Percentiles rank a stretch among this genome's conserved stretches.
phyloP scores from a whole-genome alignment of 2,329 filamentous ascomycete species.

The Exophiala viscosa region DNA sequence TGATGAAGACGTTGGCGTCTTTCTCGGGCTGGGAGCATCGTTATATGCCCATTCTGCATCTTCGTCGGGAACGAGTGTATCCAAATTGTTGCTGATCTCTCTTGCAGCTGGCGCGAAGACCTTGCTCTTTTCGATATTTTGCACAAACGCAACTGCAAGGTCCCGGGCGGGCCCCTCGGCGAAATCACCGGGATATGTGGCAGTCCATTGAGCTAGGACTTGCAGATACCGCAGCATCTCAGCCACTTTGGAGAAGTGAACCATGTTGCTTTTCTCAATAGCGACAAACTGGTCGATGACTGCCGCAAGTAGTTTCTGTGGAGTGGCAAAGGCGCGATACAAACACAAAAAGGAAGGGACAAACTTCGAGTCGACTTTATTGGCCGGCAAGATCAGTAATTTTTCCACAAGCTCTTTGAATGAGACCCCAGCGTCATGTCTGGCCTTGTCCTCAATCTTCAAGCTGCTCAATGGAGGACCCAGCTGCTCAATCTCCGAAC shows the following conservation, averaged over 20 bases:
- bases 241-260: slow-evolving; percentile 72
- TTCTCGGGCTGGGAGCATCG: slow-evolving; percentile 50
- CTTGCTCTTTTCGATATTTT: slow-evolving; percentile 68
- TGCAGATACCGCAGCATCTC: slow-evolving; percentile 80
- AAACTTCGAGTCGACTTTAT: slow-evolving; percentile 85
- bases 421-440: slow-evolving; percentile 37
- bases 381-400: slow-evolving; percentile 76
- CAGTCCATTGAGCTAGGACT: slow-evolving; percentile 83
- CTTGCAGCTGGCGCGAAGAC: slow-evolving; percentile 78
- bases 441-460: slow-evolving; percentile 31
- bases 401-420: slow-evolving; percentile 76
- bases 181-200: slow-evolving; percentile 88
- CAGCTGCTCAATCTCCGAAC: slow-evolving; percentile 8
- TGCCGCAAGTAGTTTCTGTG: slow-evolving; percentile 70
- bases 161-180: slow-evolving; percentile 70
- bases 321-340: slow-evolving; percentile 89
- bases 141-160: slow-evolving; percentile 71
- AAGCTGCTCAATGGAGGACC: slow-evolving; percentile 6
- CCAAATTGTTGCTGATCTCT: slow-evolving; percentile 77
- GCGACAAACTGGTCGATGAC: slow-evolving; percentile 62
- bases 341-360: slow-evolving; percentile 83
- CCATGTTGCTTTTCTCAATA: slow-evolving; percentile 68
- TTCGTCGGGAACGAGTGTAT: slow-evolving; percentile 76
- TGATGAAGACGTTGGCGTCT: slow-evolving; percentile 15
- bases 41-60: slow-evolving; percentile 88